Base-by-base conservation (phyloP, 1,284 basidiomycete species). In the Omphalotus olearius region DNA sequence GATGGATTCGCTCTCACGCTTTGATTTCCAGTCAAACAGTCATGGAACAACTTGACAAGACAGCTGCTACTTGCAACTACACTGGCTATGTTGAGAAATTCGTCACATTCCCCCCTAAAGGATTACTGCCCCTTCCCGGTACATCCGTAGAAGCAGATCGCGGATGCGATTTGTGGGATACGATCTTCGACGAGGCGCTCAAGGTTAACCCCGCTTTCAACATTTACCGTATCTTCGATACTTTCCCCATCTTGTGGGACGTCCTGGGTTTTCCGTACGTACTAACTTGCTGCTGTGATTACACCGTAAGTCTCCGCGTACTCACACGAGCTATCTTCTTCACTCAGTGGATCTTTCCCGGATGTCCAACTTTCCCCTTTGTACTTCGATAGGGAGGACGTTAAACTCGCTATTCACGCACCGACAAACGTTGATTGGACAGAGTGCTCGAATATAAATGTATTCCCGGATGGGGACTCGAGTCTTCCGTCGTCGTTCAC, bases 161-260 rank as follows among this genome's bases (percentile, higher is more conserved):
- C 28, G 79, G 75, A 28, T 91, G 88, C 59, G 82, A 87, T 60
- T 60, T 88, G 1, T 88, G 84, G 83, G 72, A 78, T 39, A 66
- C 70, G 37, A 82, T 88, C 44, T 81, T 84, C 60, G 63, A 79
- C 14, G 81, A 75, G 0, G 80, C 85, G 0, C 57, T 87, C 18
- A 53, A 65, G 2, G 66, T 85, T 55, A 88, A 91, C 62, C 87
- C 86, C 0, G 88, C 83, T 2, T 91, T 90, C 68, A 75, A 91
- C 60, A 74, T 87, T 6, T 90, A 90, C 63, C 75, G 83, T 30
- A 83, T 89, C 48, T 86, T 88, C 64, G 84, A 86, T 62, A 85
- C 79, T 6, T 72, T 62, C 60, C 64, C 66, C 14, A 58, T 87
- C 36, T 68, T 84, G 11, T 89, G 83, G 85, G 86, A 90, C 57